A percentile compares a stretch with the other conserved stretches of the same genome.
Conservation (phyloP, 2,329 filamentous ascomycete species). For the Onygenales sp. region DNA sequence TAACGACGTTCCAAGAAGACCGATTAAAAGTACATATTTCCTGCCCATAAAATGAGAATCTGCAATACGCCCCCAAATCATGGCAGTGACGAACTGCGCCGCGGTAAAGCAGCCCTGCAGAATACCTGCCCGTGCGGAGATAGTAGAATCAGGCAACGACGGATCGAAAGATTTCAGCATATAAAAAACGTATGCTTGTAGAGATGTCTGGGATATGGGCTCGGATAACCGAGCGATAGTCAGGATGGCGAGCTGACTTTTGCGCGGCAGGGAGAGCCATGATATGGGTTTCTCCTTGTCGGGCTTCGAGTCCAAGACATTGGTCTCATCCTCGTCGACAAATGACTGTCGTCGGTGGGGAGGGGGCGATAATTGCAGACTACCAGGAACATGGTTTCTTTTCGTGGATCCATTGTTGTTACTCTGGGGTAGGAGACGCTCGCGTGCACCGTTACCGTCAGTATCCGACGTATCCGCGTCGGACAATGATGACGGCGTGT, state of each 20-base stretch:
- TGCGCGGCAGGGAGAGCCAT: constrained; percentile 66
- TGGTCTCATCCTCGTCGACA: constrained; percentile 16
- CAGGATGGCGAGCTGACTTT: constrained; percentile 67
- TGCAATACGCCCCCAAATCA: constrained; percentile 68
- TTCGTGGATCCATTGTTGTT: background rate
- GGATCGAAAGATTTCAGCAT: constrained; percentile 72
- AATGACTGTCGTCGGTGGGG: constrained; percentile 12
- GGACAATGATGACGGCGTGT: background rate
- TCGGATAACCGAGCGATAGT: constrained; percentile 72
- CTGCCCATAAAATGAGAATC: constrained; percentile 58
- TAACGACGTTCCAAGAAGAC: constrained; percentile 59
- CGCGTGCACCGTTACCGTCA: background rate
- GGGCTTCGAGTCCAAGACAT: constrained; percentile 2
- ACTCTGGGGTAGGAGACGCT: background rate
- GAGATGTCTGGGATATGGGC: constrained; percentile 68
- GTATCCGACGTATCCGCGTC: background rate
- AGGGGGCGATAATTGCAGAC: background rate
- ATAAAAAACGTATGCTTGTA: constrained; percentile 78
- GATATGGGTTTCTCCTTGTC: constrained; percentile 41
- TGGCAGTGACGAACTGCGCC: constrained; percentile 71
- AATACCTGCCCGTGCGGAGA: constrained; percentile 68
- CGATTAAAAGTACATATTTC: constrained; percentile 70
- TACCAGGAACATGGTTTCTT: background rate
- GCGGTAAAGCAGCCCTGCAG: constrained; percentile 71
- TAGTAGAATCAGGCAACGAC: constrained; percentile 48